These are phyloP conservation scores for Thelephora terrestris DNA, from an alignment of 1,284 basidiomycete species.

Conservation along the genomic window DNA sequence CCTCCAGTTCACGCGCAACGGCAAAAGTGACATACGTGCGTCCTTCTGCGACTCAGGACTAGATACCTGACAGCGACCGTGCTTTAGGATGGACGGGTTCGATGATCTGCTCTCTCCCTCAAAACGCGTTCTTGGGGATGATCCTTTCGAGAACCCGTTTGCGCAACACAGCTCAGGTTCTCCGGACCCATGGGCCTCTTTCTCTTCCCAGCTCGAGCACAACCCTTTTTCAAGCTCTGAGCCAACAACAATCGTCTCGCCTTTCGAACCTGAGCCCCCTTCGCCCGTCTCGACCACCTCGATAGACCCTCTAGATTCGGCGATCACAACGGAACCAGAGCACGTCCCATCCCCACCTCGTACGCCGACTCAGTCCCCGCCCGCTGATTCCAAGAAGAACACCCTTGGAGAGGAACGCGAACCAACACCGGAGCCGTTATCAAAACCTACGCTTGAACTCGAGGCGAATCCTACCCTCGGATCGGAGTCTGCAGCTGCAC, in stretches of 20 bases:
- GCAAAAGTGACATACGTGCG: neutral
- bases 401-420: neutral
- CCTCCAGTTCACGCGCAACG: neutral
- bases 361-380: conserved; percentile 6
- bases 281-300: neutral
- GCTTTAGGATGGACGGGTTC: conserved; percentile 36
- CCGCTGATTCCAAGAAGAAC: conserved; percentile 39
- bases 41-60: neutral
- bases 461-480: neutral
- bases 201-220: conserved; percentile 12
- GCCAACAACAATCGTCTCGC: neutral
- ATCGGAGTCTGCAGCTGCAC: conserved; percentile 8
- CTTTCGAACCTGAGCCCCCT: conserved; percentile 2
- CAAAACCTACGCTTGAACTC: neutral
- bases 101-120: conserved; percentile 69
- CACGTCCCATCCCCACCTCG: conserved; percentile 6
- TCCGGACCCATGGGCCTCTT: conserved; percentile 68
- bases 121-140: conserved; percentile 50
- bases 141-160: conserved; percentile 73
- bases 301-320: conserved; percentile 36
- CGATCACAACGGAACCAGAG: conserved; percentile 25
- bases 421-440: neutral
- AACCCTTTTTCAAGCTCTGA: neutral
- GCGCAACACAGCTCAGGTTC: conserved; percentile 48
- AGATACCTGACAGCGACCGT: neutral